Evolutionary conservation across 2,329 filamentous ascomycete species (phyloP).

Genomic region (Colletotrichum sidae): DNA sequence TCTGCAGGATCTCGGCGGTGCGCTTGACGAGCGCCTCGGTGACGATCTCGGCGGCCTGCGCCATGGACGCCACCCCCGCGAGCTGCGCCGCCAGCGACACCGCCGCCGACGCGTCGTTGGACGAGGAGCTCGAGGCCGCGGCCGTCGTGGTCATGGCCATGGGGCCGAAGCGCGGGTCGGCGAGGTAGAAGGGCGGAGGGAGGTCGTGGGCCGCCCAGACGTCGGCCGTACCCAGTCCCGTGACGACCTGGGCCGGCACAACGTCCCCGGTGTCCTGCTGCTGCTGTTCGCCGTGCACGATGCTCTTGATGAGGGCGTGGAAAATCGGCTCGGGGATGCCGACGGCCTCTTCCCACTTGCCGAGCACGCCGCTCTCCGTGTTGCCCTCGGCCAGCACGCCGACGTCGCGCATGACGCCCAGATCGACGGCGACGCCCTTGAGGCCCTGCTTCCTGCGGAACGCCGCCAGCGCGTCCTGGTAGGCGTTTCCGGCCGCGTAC

Average conservation of each 20-base stretch:
- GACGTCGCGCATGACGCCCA: slow-evolving; percentile 62
- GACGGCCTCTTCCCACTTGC: not conserved
- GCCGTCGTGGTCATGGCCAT: not conserved
- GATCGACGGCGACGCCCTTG: slow-evolving; percentile 59
- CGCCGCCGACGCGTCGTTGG: not conserved
- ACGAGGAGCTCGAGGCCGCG: not conserved
- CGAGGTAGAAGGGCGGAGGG: not conserved
- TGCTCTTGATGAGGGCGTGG: not conserved
- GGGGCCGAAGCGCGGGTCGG: not conserved
- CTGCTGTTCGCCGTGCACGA: not conserved
- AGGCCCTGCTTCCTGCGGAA: slow-evolving; percentile 53
- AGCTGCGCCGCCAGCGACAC: not conserved
- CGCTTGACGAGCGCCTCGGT: not conserved
- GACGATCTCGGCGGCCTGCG: slow-evolving; percentile 40
- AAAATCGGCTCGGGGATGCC: not conserved
- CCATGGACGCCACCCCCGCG: not conserved
- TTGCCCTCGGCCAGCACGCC: slow-evolving; percentile 42
- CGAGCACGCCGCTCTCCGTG: not conserved
- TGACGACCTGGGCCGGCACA: not conserved
- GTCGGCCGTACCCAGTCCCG: not conserved
- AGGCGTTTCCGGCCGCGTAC: slow-evolving; percentile 57
- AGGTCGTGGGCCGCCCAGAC: not conserved
- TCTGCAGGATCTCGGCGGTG: not conserved
- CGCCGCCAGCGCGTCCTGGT: slow-evolving; percentile 54
- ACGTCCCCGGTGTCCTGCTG: no score